Evolutionary conservation across 305 asterid genomes (phyloP).

Genomic region (Fraxinus platypoda): DNA sequence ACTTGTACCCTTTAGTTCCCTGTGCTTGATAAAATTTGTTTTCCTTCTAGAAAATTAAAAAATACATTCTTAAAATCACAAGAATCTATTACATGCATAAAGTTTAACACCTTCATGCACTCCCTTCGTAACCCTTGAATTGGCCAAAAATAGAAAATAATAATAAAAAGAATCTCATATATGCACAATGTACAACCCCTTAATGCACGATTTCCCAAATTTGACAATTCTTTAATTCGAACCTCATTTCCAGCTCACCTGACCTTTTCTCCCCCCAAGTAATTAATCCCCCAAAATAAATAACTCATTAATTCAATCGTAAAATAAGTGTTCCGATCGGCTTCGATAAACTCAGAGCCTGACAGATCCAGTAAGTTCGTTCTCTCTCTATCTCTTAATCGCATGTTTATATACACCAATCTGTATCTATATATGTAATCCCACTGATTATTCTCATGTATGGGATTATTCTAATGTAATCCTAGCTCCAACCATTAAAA

Average conservation of each 20-base stretch:
- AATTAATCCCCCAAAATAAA: not conserved
- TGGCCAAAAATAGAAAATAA: not conserved
- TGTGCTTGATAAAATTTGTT: not conserved
- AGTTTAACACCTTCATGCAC: not conserved
- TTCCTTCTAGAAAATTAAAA: too few relatives aligned
- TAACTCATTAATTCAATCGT: not conserved
- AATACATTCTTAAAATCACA: not conserved
- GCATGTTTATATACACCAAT: not conserved
- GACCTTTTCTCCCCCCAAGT: slow-evolving; percentile 13
- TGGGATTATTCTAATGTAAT: not conserved
- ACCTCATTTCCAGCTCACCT: slow-evolving; percentile 26
- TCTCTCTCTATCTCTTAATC: slow-evolving; percentile 3
- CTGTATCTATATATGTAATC: not conserved
- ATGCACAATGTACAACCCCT: not conserved
- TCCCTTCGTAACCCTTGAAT: not conserved
- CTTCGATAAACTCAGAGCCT: slow-evolving; percentile 21
- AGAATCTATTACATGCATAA: not conserved
- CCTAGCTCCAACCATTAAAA: not conserved
- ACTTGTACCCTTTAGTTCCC: not conserved
- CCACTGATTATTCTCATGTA: not conserved
- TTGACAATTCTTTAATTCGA: not conserved
- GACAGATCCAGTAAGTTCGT: slow-evolving; percentile 38
- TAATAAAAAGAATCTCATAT: not conserved
- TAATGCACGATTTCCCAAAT: not conserved
- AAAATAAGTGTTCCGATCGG: slow-evolving; percentile 23